phyloP scores from a whole-genome alignment of 805 yeast species.

The Zygoascus flipseniorum region DNA sequence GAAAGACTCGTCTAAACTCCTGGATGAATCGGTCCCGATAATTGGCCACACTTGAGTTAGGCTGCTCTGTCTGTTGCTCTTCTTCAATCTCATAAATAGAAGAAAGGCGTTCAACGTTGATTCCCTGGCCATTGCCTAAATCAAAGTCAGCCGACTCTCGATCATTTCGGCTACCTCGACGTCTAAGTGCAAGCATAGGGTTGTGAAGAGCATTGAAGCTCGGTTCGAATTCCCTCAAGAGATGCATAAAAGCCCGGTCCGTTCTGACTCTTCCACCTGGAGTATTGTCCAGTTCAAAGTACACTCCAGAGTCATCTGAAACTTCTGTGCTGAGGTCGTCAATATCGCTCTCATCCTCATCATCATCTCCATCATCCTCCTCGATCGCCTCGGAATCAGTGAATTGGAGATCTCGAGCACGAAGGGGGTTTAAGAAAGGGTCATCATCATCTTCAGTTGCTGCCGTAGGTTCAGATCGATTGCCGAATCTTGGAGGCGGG shows the following conservation, averaged over 20 bases:
- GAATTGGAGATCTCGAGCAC: constrained; percentile 1
- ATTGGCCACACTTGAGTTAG: not conserved
- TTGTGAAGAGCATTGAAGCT: not conserved
- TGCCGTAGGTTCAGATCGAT: constrained; percentile 7
- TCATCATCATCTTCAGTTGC: constrained; percentile 15
- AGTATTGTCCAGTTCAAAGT: not conserved
- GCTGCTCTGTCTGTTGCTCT: not conserved
- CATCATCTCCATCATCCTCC: constrained; percentile 17
- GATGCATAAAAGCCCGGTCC: not conserved
- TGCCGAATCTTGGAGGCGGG: constrained; percentile 1
- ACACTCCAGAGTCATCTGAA: not conserved
- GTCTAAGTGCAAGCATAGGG: not conserved
- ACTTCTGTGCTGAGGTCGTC: constrained; percentile 4
- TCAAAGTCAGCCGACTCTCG: constrained; percentile 2
- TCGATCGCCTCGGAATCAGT: constrained; percentile 14
- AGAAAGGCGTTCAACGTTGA: not conserved
- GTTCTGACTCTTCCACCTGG: not conserved
- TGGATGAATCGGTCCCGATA: not conserved
- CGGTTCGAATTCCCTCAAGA: not conserved
- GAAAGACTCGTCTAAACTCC: not conserved
- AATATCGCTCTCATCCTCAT: constrained; percentile 20
- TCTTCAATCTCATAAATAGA: not conserved
- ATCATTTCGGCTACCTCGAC: constrained; percentile 1
- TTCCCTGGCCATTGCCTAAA: not conserved
- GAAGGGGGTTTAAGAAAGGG: constrained; percentile 6